phyloP scores from a whole-genome alignment of 768 basidiomycete species.

The Pisolithus sp. region DNA sequence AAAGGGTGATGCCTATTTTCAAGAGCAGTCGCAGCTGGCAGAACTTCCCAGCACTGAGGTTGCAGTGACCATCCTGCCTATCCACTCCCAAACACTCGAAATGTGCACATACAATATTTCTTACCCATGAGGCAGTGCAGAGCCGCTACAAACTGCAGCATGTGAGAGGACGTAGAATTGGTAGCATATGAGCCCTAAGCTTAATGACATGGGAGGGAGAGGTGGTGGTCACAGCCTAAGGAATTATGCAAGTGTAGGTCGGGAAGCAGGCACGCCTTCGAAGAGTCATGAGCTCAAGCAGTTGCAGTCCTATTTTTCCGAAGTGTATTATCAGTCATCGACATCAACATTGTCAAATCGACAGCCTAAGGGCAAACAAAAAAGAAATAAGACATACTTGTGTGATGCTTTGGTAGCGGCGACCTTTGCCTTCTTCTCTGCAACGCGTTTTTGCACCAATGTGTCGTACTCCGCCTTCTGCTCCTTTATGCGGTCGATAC shows the following conservation, averaged over 20 bases:
- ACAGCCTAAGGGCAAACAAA: neutral
- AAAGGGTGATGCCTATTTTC: no score
- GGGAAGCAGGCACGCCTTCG: no score
- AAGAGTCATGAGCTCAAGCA: neutral
- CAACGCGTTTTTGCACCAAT: constrained; percentile 80
- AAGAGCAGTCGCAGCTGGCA: no score
- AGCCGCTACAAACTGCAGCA: neutral
- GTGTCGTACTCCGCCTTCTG: constrained; percentile 90
- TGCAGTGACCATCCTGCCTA: no score
- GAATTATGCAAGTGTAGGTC: neutral
- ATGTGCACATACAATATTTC: no score
- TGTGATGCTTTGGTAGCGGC: constrained; percentile 85
- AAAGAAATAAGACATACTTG: constrained; percentile 36
- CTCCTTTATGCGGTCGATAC: constrained; percentile 88
- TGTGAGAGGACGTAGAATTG: neutral
- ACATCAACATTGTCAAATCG: neutral
- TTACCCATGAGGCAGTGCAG: no score
- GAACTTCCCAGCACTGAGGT: no score
- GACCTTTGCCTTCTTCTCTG: constrained; percentile 89
- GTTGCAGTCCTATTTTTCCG: neutral
- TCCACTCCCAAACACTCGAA: no score
- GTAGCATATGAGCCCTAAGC: neutral
- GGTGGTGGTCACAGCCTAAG: neutral
- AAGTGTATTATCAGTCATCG: neutral
- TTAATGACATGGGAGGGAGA: neutral